A percentile compares a stretch with the other conserved stretches of the same genome.
These are phyloP conservation scores for Scopulariopsis brevicaulis DNA, from an alignment of 2,329 filamentous ascomycete species.

Conservation along the genomic window DNA sequence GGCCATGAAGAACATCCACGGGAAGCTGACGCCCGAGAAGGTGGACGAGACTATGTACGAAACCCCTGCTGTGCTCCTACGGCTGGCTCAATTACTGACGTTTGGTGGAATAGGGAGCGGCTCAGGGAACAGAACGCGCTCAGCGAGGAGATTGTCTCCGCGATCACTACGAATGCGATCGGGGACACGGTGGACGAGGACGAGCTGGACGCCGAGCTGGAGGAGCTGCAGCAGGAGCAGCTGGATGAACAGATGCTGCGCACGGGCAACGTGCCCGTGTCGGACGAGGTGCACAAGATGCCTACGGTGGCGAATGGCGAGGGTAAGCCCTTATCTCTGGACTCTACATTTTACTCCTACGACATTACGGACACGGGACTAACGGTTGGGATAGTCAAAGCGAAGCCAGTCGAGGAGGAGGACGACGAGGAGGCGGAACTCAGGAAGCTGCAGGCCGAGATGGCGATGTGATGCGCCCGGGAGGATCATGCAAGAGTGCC, in stretches of 20 bases:
- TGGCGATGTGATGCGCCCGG: slow-evolving; percentile 66
- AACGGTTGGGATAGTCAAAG: slow-evolving; percentile 30
- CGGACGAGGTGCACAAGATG: slow-evolving; percentile 65
- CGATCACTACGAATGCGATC: slow-evolving; percentile 62
- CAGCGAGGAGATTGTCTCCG: slow-evolving; percentile 83
- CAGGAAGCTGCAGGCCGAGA: slow-evolving; percentile 86
- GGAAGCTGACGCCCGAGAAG: slow-evolving; percentile 82
- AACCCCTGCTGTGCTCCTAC: slow-evolving; percentile 4
- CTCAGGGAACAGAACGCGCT: slow-evolving; percentile 86
- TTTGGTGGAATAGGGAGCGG: slow-evolving; percentile 54
- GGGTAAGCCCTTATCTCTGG: slow-evolving; percentile 44
- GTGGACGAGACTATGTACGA: slow-evolving; percentile 91
- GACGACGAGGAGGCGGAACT: slow-evolving; percentile 96
- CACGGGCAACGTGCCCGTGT: slow-evolving; percentile 73
- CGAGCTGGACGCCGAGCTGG: slow-evolving; percentile 78
- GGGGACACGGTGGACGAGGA: slow-evolving; percentile 69
- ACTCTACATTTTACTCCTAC: background rate
- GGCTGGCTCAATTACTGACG: background rate
- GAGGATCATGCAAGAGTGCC: background rate
- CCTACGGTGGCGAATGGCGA: slow-evolving; percentile 65
- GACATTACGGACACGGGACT: background rate
- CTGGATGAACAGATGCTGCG: slow-evolving; percentile 90
- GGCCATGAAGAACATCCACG: slow-evolving; percentile 91
- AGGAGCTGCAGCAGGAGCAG: slow-evolving; percentile 78
- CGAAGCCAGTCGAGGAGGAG: slow-evolving; percentile 55